Base-by-base conservation (phyloP, 257 asterid species). In the Ocimum tenuiflorum region DNA sequence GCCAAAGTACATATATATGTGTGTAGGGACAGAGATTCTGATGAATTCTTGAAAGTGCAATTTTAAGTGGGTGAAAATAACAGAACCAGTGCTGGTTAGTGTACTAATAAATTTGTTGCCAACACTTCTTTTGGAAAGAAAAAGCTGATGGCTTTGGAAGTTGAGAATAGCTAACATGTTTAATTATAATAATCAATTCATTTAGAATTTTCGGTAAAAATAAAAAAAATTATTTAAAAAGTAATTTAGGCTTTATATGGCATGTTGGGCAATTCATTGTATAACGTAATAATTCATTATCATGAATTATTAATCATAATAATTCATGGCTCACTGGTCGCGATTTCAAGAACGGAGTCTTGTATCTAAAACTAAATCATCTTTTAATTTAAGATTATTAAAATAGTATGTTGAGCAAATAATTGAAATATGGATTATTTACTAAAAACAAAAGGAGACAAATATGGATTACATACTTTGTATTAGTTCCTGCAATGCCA, bases 91-190 rank as follows among this genome's bases (percentile, higher is more conserved):
- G 61, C 58, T 64, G 48, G 56, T 54, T 27, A 39, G 46, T 55
- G 47, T 61, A 67, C 31, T 50, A 49, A 77, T 53, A 41, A 12
- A 43, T 36, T 35, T 19, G 53, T 27, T 50, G 33, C 31, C n/a
- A 53, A 38, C 71, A 29, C 69, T 22, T 47, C 71, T 67, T 61
- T 66, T 61, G 48, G 71, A 78, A 73, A 66, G 69, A 56, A 70
- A 77, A 70, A 55, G 74, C 71, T 78, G 63, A n/a, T 38, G 6
- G 20, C 63, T 33, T 63, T 27, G 78, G 78, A 72, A 68, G 73
- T 23, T 64, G 73, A 47, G 47, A 62, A 19, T n/a, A 36, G 43
- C 46, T 3, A 58, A 52, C 17, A 14, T 27, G 27, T 39, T 39
- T 53, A 36, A 64, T 10, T 43, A 17, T 11, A 31, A 12, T 12